Percentiles rank a stretch among this genome's conserved stretches.
phyloP scores from a whole-genome alignment of 257 asterid genomes.

The Fraxinus excelsior region DNA sequence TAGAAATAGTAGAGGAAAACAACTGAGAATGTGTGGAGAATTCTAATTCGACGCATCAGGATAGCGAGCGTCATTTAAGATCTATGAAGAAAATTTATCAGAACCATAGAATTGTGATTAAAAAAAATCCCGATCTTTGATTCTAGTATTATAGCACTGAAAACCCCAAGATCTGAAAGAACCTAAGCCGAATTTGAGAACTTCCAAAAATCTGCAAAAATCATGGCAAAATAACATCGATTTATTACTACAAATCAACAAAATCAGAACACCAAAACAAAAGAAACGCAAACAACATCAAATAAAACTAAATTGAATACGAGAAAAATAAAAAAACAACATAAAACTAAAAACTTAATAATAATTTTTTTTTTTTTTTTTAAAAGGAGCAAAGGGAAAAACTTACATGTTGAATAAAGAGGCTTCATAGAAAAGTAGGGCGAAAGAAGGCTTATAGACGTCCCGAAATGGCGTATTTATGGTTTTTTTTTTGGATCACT shows the following conservation, averaged over 20 bases:
- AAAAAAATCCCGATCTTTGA: neutral
- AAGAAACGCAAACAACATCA: neutral
- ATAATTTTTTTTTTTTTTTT: no score
- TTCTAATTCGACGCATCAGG: no score
- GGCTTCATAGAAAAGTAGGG: neutral
- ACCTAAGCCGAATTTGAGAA: constrained; percentile 16
- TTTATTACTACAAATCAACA: constrained; percentile 12
- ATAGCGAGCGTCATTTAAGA: no score
- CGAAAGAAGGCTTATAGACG: constrained; percentile 14
- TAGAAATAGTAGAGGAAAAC: no score
- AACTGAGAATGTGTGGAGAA: no score
- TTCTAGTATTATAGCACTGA: neutral
- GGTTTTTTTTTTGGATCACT: constrained; percentile 4
- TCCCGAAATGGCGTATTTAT: constrained; percentile 38
- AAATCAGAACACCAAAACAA: neutral
- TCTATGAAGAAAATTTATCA: no score
- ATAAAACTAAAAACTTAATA: neutral
- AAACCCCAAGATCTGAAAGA: constrained; percentile 24
- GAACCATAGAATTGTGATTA: no score
- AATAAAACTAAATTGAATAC: neutral
- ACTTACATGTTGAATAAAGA: neutral
- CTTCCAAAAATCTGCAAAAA: constrained; percentile 32
- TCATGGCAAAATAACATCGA: neutral
- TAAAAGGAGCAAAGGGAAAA: neutral
- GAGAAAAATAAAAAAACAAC: neutral